Evolutionary conservation across 345 rosid species (phyloP).

Genomic region (Salix viminalis): DNA sequence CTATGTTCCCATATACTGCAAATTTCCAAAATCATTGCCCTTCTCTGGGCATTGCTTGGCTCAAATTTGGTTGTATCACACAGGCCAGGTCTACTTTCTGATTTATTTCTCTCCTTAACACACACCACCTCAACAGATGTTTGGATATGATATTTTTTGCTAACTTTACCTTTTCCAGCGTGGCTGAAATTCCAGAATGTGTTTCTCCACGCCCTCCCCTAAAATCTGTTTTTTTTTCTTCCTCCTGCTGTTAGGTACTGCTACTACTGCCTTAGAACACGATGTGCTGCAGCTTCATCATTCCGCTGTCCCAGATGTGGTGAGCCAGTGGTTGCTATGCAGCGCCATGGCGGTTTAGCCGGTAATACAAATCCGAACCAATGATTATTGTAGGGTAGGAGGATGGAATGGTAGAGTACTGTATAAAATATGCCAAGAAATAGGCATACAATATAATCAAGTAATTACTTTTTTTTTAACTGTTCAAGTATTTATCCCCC

Average conservation of each 20-base stretch:
- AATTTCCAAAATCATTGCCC: not conserved
- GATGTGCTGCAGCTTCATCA: slow-evolving; percentile 69
- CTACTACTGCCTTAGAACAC: slow-evolving; percentile 84
- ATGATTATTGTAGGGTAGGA: not conserved
- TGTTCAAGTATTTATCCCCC: slow-evolving; percentile 12
- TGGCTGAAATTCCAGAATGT: slow-evolving; percentile 2
- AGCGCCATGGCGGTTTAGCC: slow-evolving; percentile 44
- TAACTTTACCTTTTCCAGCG: not conserved
- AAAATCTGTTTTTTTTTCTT: not conserved
- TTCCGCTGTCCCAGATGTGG: slow-evolving; percentile 74
- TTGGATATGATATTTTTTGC: not conserved
- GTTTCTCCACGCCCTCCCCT: not conserved
- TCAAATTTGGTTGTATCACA: not conserved
- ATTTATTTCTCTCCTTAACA: not conserved
- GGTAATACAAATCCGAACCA: slow-evolving; percentile 4
- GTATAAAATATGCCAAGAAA: slow-evolving; percentile 10
- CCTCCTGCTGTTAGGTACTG: slow-evolving; percentile 65
- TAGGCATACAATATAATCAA: slow-evolving; percentile 9
- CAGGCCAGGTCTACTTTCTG: not conserved
- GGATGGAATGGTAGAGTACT: slow-evolving; percentile 10
- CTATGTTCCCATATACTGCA: not conserved
- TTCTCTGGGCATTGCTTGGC: not conserved
- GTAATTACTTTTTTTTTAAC: not conserved
- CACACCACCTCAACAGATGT: not conserved
- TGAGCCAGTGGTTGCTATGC: slow-evolving; percentile 82